Evolutionary conservation across 1,284 basidiomycete genomes (phyloP), one percentile per base, ranked within the genome.

Genomic region (Fistulina hepatica): DNA sequence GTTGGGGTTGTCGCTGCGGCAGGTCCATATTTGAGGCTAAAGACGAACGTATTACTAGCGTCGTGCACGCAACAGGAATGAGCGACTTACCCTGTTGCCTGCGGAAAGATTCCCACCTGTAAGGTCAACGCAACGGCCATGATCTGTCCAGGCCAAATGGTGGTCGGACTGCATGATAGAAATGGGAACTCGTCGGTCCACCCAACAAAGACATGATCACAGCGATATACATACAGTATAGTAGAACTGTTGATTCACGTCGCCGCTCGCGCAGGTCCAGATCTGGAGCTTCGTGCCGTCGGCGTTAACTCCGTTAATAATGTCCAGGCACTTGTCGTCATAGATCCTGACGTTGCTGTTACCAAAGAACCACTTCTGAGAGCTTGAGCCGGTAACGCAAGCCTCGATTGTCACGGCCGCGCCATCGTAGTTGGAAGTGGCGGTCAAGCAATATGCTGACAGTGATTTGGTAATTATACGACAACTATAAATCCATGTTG

Each of bases 281-380:
- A 72, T 64, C 41, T 72, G 67, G 39, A 72, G 51, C 47, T 63
- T 63, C 12, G 54, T 58, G 11, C 68, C 69, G 43, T 70, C 60
- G 24, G 44, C 46, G 22, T 48, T 61, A 11, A 26, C 48, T 3
- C 69, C 69, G 15, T 52, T 47, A 0, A 56, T 51, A 16, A 71
- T 63, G 40, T 71, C 67, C 24, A 72, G 52, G 46, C 69, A 71
- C 48, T 67, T 71, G 46, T 59, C 58, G 21, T 57, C 58, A 44
- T 63, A 69, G 17, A 67, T 48, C 35, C 58, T 58, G 35, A 72
- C 55, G 33, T 44, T 52, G n/a, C 64, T 63, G 25, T 52, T 55
- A 4, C 46, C 46, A 48, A 71, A 71, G 9, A 56, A 57, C 67
- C 68, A 72, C 41, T 63, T 54, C 46, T 71, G 68, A 10, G 58